These are phyloP conservation scores for Setaria viridis DNA, from an alignment of 202 grass and related monocot species.

Conservation along the genomic window DNA sequence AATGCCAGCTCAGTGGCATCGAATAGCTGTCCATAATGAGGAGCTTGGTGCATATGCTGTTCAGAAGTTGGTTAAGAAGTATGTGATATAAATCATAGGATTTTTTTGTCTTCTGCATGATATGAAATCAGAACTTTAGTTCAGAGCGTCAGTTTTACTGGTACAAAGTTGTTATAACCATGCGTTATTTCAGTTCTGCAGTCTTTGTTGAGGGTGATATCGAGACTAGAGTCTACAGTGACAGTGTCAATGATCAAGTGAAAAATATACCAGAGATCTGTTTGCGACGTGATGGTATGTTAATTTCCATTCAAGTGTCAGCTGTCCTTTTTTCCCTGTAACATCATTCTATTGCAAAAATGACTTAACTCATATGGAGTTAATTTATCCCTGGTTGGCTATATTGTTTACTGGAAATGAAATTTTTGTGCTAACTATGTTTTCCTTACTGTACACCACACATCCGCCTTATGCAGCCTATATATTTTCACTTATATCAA, in stretches of 20 bases:
- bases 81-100: constrained; percentile 44
- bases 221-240: constrained; percentile 94
- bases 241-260: constrained; percentile 69
- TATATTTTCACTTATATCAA: background rate
- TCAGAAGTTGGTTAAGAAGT: constrained; percentile 89
- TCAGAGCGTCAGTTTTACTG: constrained; percentile 25
- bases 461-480: background rate
- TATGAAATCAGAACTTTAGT: constrained; percentile 17
- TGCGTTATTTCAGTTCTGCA: constrained; percentile 57
- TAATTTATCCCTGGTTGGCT: background rate
- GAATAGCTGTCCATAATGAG: constrained; percentile 80
- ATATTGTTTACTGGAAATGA: constrained; percentile 23
- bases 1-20: constrained; percentile 93
- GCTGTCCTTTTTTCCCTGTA: background rate
- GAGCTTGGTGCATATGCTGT: constrained; percentile 75
- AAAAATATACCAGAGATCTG: constrained; percentile 85
- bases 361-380: background rate
- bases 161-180: background rate
- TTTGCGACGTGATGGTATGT: constrained; percentile 82
- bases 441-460: too few species aligned
- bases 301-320: constrained; percentile 24
- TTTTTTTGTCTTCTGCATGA: background rate
- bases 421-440: background rate
- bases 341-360: constrained; percentile 2
- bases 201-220: constrained; percentile 98